Percentiles rank a stretch among this genome's conserved stretches.
These are phyloP conservation scores for Pseudocercospora fuligena DNA, from an alignment of 2,329 filamentous ascomycete species.

Conservation along the genomic window DNA sequence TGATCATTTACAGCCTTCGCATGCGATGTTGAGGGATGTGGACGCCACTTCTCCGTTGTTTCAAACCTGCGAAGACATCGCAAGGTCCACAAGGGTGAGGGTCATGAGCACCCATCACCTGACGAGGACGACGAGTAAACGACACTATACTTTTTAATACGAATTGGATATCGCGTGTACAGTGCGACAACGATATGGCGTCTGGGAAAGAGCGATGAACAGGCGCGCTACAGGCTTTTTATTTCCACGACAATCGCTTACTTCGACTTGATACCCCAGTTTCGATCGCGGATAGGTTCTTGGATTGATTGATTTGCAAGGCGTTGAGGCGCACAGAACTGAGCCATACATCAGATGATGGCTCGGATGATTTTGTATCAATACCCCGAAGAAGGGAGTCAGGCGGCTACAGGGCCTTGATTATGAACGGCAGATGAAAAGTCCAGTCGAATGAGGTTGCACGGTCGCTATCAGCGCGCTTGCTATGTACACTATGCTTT, in stretches of 20 bases:
- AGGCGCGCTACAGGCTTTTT: constrained; percentile 25
- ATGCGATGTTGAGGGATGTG: constrained; percentile 93
- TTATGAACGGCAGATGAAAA: constrained; percentile 20
- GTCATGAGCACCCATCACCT: constrained; percentile 51
- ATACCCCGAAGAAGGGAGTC: constrained; percentile 10
- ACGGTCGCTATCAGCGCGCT: constrained; percentile 29
- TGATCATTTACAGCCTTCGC: constrained; percentile 70
- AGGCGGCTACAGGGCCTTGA: not conserved
- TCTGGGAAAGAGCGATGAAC: not conserved
- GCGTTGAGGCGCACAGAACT: constrained; percentile 26
- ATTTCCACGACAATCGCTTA: constrained; percentile 41
- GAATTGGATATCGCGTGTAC: constrained; percentile 6
- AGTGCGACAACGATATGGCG: constrained; percentile 6
- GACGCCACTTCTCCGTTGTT: constrained; percentile 94
- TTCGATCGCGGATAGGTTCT: constrained; percentile 21
- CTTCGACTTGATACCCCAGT: constrained; percentile 41
- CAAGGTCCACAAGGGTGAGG: constrained; percentile 89
- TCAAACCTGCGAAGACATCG: constrained; percentile 93
- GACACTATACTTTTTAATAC: constrained; percentile 5
- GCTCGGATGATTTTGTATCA: constrained; percentile 20
- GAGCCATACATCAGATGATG: constrained; percentile 12
- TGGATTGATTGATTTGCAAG: constrained; percentile 24
- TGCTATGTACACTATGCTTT: constrained; percentile 23
- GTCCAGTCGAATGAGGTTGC: constrained; percentile 11
- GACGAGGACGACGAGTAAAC: constrained; percentile 48